Evolutionary conservation across 495 filamentous ascomycete genomes (phyloP).

Genomic region (Stereocaulon alpinum): DNA sequence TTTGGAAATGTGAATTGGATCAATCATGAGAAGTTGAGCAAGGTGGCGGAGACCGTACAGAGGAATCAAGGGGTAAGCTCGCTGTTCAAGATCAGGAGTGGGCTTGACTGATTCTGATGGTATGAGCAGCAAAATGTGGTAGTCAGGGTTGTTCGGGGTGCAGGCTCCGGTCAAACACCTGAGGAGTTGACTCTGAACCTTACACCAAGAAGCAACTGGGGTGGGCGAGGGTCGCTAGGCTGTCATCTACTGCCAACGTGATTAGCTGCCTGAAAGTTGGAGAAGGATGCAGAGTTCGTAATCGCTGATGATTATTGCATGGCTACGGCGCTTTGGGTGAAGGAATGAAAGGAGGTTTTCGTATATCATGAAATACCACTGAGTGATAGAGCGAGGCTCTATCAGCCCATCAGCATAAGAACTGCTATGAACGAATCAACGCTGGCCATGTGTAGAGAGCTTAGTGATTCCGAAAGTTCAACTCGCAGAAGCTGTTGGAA

Average conservation of each 20-base stretch:
- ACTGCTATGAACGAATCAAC: not conserved
- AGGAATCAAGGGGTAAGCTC: constrained; percentile 80
- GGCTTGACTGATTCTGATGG: constrained; percentile 16
- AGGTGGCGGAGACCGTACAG: constrained; percentile 73
- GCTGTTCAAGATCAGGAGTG: not conserved
- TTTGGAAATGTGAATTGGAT: constrained; percentile 74
- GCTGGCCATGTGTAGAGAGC: not conserved
- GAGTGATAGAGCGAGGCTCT: too few species aligned
- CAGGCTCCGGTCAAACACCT: constrained; percentile 2
- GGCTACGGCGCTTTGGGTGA: not conserved
- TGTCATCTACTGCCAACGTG: constrained; percentile 76
- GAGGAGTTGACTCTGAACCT: constrained; percentile 59
- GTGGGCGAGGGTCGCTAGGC: constrained; percentile 75
- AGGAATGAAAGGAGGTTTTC: not conserved
- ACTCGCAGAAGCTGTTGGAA: not conserved
- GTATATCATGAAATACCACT: not conserved
- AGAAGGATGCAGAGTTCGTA: not conserved
- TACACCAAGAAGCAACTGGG: constrained; percentile 70
- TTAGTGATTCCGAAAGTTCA: not conserved
- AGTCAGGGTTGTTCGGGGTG: constrained; percentile 55
- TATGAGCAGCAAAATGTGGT: constrained; percentile 49
- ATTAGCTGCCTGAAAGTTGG: constrained; percentile 10
- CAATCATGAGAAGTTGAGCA: constrained; percentile 78
- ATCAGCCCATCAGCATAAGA: too few species aligned
- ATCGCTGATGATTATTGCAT: not conserved